phyloP scores from a whole-genome alignment of 768 basidiomycete species.

The Trametes elegans region DNA sequence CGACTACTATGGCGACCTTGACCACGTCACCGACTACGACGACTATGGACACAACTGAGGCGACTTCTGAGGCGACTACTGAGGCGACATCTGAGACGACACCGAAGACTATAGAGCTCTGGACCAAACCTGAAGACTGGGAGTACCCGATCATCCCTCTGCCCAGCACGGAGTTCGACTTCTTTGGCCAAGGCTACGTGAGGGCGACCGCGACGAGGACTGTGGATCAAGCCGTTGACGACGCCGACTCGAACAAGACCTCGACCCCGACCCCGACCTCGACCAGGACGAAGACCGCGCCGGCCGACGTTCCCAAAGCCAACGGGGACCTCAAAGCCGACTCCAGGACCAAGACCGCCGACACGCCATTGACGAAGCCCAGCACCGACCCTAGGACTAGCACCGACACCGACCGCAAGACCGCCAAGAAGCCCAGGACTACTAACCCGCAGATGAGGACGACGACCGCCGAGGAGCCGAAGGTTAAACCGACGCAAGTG shows the following conservation, averaged over 20 bases:
- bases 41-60: not conserved
- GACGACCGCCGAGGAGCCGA: not conserved
- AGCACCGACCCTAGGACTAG: not conserved
- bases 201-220: not conserved
- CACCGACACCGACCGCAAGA: not conserved
- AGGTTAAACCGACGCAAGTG: not conserved
- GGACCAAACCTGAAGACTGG: not conserved
- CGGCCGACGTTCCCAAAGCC: not conserved
- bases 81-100: too few relatives aligned
- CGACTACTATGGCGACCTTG: not conserved
- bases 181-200: not conserved
- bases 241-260: not conserved
- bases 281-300: not conserved
- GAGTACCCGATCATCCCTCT: not conserved
- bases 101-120: not conserved
- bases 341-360: not conserved
- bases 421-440: not conserved
- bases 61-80: too few relatives aligned
- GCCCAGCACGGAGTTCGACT: constrained; percentile 1
- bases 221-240: not conserved
- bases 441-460: not conserved
- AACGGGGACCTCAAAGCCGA: not conserved
- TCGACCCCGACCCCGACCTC: too few relatives aligned
- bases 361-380: not conserved
- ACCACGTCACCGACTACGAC: not conserved